These are phyloP conservation scores for Monosporascus sp. DNA, from an alignment of 2,329 filamentous ascomycete species.

Conservation along the genomic window DNA sequence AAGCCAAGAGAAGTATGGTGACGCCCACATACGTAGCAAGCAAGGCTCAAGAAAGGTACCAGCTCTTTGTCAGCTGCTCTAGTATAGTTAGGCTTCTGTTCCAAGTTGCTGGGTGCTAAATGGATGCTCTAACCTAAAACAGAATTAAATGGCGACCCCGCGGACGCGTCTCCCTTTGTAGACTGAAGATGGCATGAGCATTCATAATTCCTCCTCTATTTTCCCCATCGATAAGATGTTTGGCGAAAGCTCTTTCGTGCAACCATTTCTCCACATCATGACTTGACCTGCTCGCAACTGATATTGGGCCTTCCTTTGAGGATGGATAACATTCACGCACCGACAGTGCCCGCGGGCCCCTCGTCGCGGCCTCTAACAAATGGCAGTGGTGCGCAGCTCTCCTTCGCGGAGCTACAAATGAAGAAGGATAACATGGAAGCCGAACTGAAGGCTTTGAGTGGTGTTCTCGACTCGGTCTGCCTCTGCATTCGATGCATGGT, in stretches of 20 bases:
- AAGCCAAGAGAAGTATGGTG: no score
- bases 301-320: slow-evolving; percentile 31
- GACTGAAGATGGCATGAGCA: background rate
- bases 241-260: background rate
- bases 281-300: slow-evolving; percentile 11
- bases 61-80: background rate
- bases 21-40: no score
- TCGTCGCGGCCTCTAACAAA: slow-evolving; percentile 57
- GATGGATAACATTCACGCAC: slow-evolving; percentile 55
- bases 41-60: no score
- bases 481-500: slow-evolving; percentile 2
- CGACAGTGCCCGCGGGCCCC: slow-evolving; percentile 66
- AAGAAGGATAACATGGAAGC: slow-evolving; percentile 82
- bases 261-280: slow-evolving; percentile 8
- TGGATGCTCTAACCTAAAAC: background rate
- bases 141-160: background rate
- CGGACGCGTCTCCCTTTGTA: background rate
- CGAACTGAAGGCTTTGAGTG: slow-evolving; percentile 78
- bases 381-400: slow-evolving; percentile 58
- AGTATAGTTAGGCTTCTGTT: background rate
- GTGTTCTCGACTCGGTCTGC: slow-evolving; percentile 81
- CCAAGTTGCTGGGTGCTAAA: background rate
- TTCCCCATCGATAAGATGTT: no score
- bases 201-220: background rate
- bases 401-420: slow-evolving; percentile 72